phyloP scores from a whole-genome alignment of 331 rosid genomes.

The Pyrus hybrid region DNA sequence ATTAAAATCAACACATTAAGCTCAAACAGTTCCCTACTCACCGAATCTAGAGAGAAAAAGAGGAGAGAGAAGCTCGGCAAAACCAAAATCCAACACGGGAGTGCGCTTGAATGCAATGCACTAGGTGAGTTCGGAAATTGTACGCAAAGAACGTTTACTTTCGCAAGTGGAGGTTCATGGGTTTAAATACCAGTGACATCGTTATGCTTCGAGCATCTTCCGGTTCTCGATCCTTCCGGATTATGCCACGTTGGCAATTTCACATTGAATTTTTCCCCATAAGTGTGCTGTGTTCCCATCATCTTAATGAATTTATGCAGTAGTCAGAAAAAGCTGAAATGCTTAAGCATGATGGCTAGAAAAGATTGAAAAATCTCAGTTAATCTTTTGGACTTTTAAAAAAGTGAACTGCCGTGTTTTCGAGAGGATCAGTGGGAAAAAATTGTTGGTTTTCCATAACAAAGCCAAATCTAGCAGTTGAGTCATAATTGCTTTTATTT shows the following conservation, averaged over 20 bases:
- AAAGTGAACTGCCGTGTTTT: too few species aligned
- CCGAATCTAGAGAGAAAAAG: neutral
- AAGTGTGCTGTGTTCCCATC: too few species aligned
- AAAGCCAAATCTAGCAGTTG: too few species aligned
- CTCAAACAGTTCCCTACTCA: neutral
- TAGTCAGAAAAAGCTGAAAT: too few species aligned
- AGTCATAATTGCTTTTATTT: too few species aligned
- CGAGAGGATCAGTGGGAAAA: too few species aligned
- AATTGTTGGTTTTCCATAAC: too few species aligned
- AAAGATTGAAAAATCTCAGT: too few species aligned
- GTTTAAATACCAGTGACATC: constrained; percentile 2
- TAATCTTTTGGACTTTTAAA: too few species aligned
- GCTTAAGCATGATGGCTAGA: too few species aligned
- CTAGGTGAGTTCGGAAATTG: neutral
- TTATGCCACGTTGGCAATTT: constrained; percentile 37
- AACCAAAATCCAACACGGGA: neutral
- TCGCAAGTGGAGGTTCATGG: neutral
- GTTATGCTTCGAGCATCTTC: constrained; percentile 40
- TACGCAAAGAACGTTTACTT: neutral
- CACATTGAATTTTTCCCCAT: neutral
- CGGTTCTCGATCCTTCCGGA: neutral
- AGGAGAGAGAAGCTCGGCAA: neutral
- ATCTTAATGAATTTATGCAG: too few species aligned
- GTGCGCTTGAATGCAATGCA: neutral
- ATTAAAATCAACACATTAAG: neutral